Percentiles rank a stretch among this genome's conserved stretches.
Evolutionary conservation across 2,329 filamentous ascomycete genomes (phyloP).

Genomic region (Trichoderma polysporum): DNA sequence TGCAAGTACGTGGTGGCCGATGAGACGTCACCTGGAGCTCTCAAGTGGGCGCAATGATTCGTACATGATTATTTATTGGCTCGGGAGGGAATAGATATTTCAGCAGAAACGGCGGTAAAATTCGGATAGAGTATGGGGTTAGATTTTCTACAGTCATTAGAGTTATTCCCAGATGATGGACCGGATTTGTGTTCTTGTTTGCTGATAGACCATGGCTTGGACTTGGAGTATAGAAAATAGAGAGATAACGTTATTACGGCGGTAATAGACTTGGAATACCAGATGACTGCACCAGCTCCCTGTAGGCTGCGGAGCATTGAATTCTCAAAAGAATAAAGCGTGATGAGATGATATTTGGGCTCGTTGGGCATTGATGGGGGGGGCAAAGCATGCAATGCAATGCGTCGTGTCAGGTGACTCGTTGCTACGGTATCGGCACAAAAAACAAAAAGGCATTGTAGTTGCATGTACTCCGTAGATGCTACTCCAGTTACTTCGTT

Average conservation of each 20-base stretch:
- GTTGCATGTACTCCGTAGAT: too few species aligned
- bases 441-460: too few species aligned
- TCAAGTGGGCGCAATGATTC: constrained; percentile 17
- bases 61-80: neutral
- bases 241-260: neutral
- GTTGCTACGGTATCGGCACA: neutral
- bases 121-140: constrained; percentile 3
- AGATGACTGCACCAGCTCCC: too few species aligned
- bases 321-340: too few species aligned
- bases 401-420: neutral
- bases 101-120: neutral
- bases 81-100: neutral
- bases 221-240: neutral
- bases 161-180: neutral
- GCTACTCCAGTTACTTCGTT: too few species aligned
- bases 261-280: neutral
- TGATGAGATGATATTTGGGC: neutral
- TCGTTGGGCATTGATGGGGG: neutral
- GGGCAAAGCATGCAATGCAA: too few species aligned
- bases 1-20: constrained; percentile 19
- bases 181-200: neutral
- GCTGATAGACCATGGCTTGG: neutral
- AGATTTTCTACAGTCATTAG: neutral
- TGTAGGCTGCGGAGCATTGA: too few species aligned
- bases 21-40: constrained; percentile 14